Base-by-base conservation (phyloP, 345 rosid species). In the Eucalyptus sideroxylon region DNA sequence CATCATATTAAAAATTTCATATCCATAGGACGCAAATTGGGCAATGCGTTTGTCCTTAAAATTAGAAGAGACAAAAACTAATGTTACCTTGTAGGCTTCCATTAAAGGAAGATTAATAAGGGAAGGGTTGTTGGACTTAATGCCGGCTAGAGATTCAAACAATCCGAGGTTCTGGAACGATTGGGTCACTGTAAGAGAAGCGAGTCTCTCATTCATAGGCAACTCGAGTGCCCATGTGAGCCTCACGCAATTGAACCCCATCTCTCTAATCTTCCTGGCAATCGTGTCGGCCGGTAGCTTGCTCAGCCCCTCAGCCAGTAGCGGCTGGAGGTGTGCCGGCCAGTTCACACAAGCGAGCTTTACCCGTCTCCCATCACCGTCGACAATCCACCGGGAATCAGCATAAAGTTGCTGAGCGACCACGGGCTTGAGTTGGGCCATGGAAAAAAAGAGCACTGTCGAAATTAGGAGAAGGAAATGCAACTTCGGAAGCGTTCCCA, bases 251-350 rank as follows among this genome's bases (percentile, higher is more conserved):
- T 93, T 96, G 90, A 96, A 96, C 37, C 97, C 97, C 92, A 92
- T 89, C 7, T 91, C 88, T 21, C 88, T 88, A 56, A 95, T 91
- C 89, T 69, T 87, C 44, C 89, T 86, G 17, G 94, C 90, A 56
- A 95, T 89, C 26, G 49, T 37, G 15, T 93, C 93, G 87, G 94
- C 87, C 2, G 98, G 96, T 77, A 90, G 96, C 92, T 95, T 94
- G 95, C 93, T 91, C 24, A 96, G 95, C 60, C 99, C 99, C 91
- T 96, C 98, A 4, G 98, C 97, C 86, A 96, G 93, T 90, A 94
- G 88, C 2, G 94, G 88, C 30, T 95, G 94, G 11, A 95, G 94
- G 87, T 97, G 99, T 1, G 88, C 40, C 12, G 89, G 86, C 91
- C 91, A 90, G 87, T 90, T 88, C 37, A 90, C 90, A 12, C 91